Evolutionary conservation across 805 yeast species (phyloP).

Genomic region (Candida wancherniae): DNA sequence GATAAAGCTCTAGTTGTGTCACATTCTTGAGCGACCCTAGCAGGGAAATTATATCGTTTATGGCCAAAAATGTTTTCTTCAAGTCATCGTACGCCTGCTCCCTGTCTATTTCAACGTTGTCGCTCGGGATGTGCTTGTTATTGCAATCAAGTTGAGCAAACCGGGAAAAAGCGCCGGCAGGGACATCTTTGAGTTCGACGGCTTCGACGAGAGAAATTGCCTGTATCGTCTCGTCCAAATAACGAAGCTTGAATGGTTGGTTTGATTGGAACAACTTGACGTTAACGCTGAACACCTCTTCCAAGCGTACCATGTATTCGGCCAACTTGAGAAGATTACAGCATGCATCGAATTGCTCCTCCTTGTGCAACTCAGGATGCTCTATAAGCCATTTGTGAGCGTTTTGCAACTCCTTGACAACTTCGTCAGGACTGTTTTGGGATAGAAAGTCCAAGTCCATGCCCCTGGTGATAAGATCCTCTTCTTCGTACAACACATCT

Average conservation of each 20-base stretch:
- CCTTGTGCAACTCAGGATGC: slow-evolving; percentile 10
- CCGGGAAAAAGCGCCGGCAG: slow-evolving; percentile 24
- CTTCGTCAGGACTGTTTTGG: slow-evolving; percentile 19
- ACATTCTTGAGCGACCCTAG: slow-evolving; percentile 17
- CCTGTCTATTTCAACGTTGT: slow-evolving; percentile 20
- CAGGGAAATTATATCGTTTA: slow-evolving; percentile 17
- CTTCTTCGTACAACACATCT: slow-evolving; percentile 69
- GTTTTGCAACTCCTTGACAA: slow-evolving; percentile 26
- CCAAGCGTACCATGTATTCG: slow-evolving; percentile 19
- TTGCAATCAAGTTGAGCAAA: slow-evolving; percentile 33
- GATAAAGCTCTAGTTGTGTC: slow-evolving; percentile 24
- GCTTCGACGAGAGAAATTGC: background rate
- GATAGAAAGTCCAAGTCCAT: slow-evolving; percentile 45
- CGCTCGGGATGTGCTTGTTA: slow-evolving; percentile 37
- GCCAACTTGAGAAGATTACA: slow-evolving; percentile 26
- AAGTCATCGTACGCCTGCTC: slow-evolving; percentile 20
- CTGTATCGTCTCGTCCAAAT: slow-evolving; percentile 1
- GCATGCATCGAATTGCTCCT: slow-evolving; percentile 7
- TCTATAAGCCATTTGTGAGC: slow-evolving; percentile 31
- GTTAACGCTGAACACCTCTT: slow-evolving; percentile 5
- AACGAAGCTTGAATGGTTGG: background rate
- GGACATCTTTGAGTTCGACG: slow-evolving; percentile 1
- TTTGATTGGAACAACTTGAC: slow-evolving; percentile 3
- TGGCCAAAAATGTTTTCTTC: slow-evolving; percentile 16
- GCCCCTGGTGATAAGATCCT: slow-evolving; percentile 62